Conservation (phyloP, 805 yeast genomes). For the Zygosaccharomyces bailii region DNA sequence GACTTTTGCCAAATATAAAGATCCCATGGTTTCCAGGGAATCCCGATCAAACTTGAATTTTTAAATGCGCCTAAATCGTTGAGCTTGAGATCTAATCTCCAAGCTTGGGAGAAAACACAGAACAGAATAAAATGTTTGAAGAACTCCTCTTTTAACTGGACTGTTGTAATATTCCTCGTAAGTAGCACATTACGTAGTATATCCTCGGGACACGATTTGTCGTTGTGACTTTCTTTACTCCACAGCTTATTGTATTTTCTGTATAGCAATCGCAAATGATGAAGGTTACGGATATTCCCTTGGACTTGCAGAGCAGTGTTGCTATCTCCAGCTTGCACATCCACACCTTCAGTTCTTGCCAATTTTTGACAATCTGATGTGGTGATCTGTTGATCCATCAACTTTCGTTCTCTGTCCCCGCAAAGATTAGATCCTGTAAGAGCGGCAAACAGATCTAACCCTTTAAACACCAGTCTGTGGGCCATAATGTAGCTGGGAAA, state of each 20-base stretch:
- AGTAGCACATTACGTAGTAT: conserved; percentile 23
- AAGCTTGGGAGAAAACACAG: conserved; percentile 18
- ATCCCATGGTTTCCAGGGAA: conserved; percentile 23
- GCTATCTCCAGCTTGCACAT: background rate
- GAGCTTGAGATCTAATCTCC: conserved; percentile 7
- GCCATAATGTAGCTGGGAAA: conserved; percentile 22
- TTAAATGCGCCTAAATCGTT: background rate
- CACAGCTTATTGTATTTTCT: conserved; percentile 14
- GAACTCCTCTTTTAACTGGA: conserved; percentile 24
- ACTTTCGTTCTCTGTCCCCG: background rate
- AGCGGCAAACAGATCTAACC: conserved; percentile 15
- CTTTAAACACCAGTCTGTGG: conserved; percentile 18
- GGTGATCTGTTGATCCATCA: background rate
- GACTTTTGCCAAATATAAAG: conserved; percentile 19
- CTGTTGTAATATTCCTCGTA: conserved; percentile 12
- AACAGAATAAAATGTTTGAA: conserved; percentile 23
- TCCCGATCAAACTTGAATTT: background rate
- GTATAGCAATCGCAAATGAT: conserved; percentile 10
- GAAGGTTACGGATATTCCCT: conserved; percentile 4
- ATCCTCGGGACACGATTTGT: conserved; percentile 26
- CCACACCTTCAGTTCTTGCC: background rate
- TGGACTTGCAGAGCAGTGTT: conserved; percentile 1
- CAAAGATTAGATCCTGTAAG: conserved; percentile 8
- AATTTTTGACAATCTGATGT: background rate
- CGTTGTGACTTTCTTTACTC: conserved; percentile 11